Evolutionary conservation across 2,329 filamentous ascomycete species (phyloP).

Genomic region (Aureobasidium musti): DNA sequence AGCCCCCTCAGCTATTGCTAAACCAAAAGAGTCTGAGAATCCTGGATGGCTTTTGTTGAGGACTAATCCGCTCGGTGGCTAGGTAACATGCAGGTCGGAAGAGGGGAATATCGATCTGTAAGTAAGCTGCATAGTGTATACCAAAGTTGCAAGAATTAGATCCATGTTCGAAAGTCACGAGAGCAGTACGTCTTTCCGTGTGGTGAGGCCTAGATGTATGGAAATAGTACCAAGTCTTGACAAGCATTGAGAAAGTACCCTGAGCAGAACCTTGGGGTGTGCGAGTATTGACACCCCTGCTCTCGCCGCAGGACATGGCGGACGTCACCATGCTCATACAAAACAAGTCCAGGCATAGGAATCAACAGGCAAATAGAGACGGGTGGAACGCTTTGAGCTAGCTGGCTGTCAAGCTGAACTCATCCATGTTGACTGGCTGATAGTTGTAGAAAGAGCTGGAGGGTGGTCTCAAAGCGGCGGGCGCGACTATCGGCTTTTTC

Average conservation of each 20-base stretch:
- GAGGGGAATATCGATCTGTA: neutral
- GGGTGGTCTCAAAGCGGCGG: neutral
- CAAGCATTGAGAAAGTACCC: neutral
- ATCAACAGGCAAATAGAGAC: too few species aligned
- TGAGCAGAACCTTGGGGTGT: neutral
- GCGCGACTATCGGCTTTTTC: neutral
- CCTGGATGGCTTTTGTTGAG: neutral
- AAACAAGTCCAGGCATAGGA: neutral
- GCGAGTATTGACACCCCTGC: neutral
- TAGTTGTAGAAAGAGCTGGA: neutral
- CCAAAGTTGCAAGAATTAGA: neutral
- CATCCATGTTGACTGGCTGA: too few species aligned
- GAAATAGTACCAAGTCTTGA: neutral
- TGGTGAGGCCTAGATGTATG: neutral
- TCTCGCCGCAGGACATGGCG: neutral
- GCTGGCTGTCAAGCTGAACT: neutral
- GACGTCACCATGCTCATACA: neutral
- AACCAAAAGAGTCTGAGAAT: too few species aligned
- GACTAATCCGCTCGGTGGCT: neutral
- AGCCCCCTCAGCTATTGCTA: too few species aligned
- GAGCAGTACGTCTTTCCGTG: neutral
- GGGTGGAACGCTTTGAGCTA: neutral
- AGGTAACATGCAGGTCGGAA: neutral
- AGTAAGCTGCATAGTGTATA: conserved; percentile 20
- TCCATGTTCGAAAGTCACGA: neutral